A percentile compares a stretch with the other conserved stretches of the same genome.
phyloP scores from a whole-genome alignment of 1,284 basidiomycete species.

The Rhodotorula sp. region DNA sequence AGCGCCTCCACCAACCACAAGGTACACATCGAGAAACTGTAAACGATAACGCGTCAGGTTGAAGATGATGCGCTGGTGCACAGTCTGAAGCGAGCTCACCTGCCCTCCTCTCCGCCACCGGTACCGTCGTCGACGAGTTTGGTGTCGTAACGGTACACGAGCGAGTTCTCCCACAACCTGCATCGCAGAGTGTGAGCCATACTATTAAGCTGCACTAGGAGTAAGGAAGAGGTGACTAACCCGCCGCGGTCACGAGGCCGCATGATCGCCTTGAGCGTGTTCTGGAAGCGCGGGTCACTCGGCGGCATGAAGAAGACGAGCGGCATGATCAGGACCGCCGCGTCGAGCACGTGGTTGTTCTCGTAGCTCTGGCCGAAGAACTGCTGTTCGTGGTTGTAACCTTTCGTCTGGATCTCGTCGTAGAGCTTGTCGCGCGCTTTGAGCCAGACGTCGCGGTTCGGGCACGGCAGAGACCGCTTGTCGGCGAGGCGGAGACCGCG shows the following conservation, averaged over 20 bases:
- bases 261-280: slow-evolving; percentile 74
- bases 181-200: not conserved
- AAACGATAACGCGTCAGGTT: not conserved
- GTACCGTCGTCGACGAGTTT: slow-evolving; percentile 80
- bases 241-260: slow-evolving; percentile 75
- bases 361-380: slow-evolving; percentile 53
- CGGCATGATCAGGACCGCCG: slow-evolving; percentile 47
- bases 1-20: slow-evolving; percentile 76
- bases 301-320: slow-evolving; percentile 72
- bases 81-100: not conserved
- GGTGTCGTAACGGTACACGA: slow-evolving; percentile 75
- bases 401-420: slow-evolving; percentile 69
- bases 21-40: slow-evolving; percentile 50
- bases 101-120: slow-evolving; percentile 66
- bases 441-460: slow-evolving; percentile 61
- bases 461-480: slow-evolving; percentile 61
- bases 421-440: slow-evolving; percentile 72
- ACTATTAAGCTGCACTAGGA: not conserved
- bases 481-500: slow-evolving; percentile 76
- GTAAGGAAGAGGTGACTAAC: not conserved
- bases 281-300: slow-evolving; percentile 79
- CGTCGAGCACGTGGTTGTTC: slow-evolving; percentile 52
- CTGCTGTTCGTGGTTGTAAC: slow-evolving; percentile 64
- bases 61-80: accelerated
- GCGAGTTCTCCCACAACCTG: slow-evolving; percentile 41